phyloP scores from a whole-genome alignment of 768 basidiomycete genomes.

The Steccherinum ochraceum region DNA sequence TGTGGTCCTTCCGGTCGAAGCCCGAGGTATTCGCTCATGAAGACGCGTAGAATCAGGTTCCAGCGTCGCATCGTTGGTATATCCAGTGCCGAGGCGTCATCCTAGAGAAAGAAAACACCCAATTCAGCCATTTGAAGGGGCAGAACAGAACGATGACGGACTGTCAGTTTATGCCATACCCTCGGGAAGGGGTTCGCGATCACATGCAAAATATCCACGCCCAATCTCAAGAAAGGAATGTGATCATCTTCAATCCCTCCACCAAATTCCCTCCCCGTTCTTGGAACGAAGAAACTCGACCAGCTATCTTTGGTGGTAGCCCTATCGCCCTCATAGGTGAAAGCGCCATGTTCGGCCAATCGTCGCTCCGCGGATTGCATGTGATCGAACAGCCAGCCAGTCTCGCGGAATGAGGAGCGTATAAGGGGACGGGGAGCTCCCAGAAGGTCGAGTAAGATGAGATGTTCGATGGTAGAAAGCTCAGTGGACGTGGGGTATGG shows the following conservation, averaged over 20 bases:
- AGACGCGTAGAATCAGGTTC: conserved; percentile 84
- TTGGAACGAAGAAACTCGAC: conserved; percentile 62
- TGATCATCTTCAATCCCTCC: conserved; percentile 90
- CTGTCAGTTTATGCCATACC: conserved; percentile 82
- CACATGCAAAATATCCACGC: conserved; percentile 85
- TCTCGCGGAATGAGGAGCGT: conserved; percentile 77
- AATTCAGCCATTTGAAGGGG: no score
- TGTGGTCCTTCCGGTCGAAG: conserved; percentile 38
- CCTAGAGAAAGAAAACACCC: conserved; percentile 58
- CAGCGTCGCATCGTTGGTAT: conserved; percentile 82
- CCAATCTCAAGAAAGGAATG: conserved; percentile 75
- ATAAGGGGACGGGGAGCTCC: conserved; percentile 73
- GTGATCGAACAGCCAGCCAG: conserved; percentile 88
- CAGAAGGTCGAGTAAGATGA: conserved; percentile 89
- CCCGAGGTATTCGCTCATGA: conserved; percentile 86
- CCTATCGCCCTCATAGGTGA: conserved; percentile 40
- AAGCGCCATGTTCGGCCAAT: conserved; percentile 58
- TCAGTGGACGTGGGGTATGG: conserved; percentile 44
- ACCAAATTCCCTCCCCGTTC: conserved; percentile 33
- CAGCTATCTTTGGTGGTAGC: conserved; percentile 37
- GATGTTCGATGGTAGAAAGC: conserved; percentile 77
- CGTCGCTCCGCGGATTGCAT: conserved; percentile 67
- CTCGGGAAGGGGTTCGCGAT: conserved; percentile 85
- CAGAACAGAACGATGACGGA: conserved; percentile 34
- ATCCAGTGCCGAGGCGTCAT: conserved; percentile 84